Evolutionary conservation across 2,329 filamentous ascomycete genomes (phyloP), one percentile per base, ranked within the genome.

Genomic region (Zopfia rhizophila): DNA sequence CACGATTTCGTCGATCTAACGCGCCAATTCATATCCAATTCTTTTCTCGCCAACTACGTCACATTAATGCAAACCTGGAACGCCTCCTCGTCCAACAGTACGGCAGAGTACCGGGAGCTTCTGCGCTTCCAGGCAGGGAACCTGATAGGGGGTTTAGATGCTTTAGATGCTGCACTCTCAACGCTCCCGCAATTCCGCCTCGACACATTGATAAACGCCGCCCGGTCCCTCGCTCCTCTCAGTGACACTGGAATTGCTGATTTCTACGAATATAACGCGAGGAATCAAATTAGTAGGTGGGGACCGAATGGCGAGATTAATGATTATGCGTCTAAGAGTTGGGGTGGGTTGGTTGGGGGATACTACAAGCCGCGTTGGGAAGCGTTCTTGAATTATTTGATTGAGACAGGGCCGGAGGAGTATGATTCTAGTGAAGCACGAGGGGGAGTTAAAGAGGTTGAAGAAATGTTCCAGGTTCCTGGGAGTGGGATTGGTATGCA

Each of bases 221-320:
- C 78, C 1, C 66, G 69, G 3, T 46, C 68, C 3, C 69, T 56
- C 51, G 68, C 63, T 33, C 11, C 13, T 14, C 12, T 23, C 32
- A 35, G 38, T 35, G n/a, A 33, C 22, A 17, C 43, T 16, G 18
- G 25, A 5, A 13, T 38, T 12, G 44, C 70, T 14, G 58, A 70
- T 14, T 76, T 74, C 51, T 71, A 75, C 29, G 71, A 75, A 42
- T 78, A 76, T 58, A 71, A 79, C 32, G 78, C 78, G 5, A 67
- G 75, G 10, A 80, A 80, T 36, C 78, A 81, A 47, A 65, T 81
- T 45, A 81, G 79, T 5, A 66, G 78, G 8, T 81, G 78, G 78
- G 78, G 77, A 0, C 77, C 77, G 0, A 58, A 55, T 1, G 76
- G 75, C 11, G 63, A 81, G 55, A 77, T 81, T 28, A 71, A 59